phyloP scores from a whole-genome alignment of 1,139 yeast genomes.

The Yamadazyma mexicana region DNA sequence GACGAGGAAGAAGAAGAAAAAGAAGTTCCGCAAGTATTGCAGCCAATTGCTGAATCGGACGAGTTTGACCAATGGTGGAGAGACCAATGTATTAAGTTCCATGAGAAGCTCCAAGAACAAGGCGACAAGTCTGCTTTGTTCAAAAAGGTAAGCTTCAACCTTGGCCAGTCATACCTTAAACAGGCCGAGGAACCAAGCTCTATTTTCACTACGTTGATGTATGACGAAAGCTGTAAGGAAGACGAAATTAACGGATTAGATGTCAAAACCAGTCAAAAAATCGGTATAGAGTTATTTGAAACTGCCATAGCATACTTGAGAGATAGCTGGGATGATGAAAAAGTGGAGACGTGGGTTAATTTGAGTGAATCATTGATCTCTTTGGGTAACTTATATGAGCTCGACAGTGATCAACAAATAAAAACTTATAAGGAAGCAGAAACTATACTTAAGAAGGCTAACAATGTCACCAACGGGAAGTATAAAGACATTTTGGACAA shows the following conservation, averaged over 20 bases:
- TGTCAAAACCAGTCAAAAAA: slow-evolving; percentile 44
- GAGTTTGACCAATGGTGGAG: slow-evolving; percentile 58
- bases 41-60: slow-evolving; percentile 43
- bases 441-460: slow-evolving; percentile 58
- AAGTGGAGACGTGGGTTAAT: slow-evolving; percentile 78
- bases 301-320: slow-evolving; percentile 59
- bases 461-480: slow-evolving; percentile 74
- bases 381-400: slow-evolving; percentile 69
- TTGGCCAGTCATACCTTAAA: slow-evolving; percentile 64
- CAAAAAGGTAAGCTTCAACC: slow-evolving; percentile 37
- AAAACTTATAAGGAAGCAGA: slow-evolving; percentile 67
- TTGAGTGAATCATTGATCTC: slow-evolving; percentile 84
- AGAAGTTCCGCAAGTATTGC: slow-evolving; percentile 50
- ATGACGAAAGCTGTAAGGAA: slow-evolving; percentile 51
- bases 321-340: slow-evolving; percentile 65
- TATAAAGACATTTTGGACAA: slow-evolving; percentile 59
- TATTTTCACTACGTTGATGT: slow-evolving; percentile 56
- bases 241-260: slow-evolving; percentile 41
- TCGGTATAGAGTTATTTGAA: slow-evolving; percentile 51
- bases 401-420: slow-evolving; percentile 67
- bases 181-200: slow-evolving; percentile 62
- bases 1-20: slow-evolving; percentile 25
- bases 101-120: slow-evolving; percentile 31
- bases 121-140: slow-evolving; percentile 12
- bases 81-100: slow-evolving; percentile 46